A percentile compares a stretch with the other conserved stretches of the same genome.
Conservation (phyloP, 768 basidiomycete genomes). For the Lactarius hengduanensis region DNA sequence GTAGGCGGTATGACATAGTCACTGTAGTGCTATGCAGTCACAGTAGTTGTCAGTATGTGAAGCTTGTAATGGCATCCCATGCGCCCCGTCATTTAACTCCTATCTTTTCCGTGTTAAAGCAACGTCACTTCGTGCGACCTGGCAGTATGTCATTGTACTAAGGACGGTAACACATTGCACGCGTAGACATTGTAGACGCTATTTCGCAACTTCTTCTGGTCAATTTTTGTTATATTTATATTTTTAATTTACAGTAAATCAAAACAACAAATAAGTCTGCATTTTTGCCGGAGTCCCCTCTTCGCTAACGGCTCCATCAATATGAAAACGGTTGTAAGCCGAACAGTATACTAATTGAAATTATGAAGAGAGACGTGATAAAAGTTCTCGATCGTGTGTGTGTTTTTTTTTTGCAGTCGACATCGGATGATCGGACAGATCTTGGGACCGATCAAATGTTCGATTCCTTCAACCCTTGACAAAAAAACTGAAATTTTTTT, state of each 20-base stretch:
- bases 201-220: too few relatives aligned
- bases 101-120: neutral
- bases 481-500: neutral
- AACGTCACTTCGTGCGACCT: too few relatives aligned
- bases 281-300: too few relatives aligned
- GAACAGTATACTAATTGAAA: neutral
- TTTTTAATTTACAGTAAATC: too few relatives aligned
- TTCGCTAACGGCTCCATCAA: neutral
- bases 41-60: neutral
- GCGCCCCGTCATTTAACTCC: neutral
- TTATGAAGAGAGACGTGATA: neutral
- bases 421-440: conserved; percentile 7
- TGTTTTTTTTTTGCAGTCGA: neutral
- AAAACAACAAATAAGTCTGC: too few relatives aligned
- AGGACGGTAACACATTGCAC: neutral
- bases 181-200: too few relatives aligned
- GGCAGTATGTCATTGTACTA: too few relatives aligned
- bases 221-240: too few relatives aligned
- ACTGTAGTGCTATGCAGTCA: neutral
- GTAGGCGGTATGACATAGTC: neutral
- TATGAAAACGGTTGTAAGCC: neutral
- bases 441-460: neutral
- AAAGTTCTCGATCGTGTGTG: conserved; percentile 1
- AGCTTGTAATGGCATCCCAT: neutral
- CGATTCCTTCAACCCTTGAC: neutral